Conservation (phyloP, 208 protist genomes). For the Wallacemonas collosoma region DNA sequence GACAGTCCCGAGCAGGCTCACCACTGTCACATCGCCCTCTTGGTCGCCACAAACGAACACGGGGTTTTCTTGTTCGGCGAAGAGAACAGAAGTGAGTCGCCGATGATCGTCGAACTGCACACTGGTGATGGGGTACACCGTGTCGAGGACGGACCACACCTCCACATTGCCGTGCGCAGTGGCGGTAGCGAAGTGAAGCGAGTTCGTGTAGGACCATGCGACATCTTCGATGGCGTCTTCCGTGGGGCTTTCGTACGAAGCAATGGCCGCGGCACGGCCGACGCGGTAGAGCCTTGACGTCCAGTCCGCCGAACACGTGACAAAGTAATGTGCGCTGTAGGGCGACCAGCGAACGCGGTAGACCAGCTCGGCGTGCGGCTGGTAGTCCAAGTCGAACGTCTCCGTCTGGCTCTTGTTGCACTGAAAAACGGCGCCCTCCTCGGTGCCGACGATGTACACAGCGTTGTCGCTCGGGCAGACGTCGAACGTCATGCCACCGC, state of each 20-base stretch:
- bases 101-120: conserved; percentile 73
- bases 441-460: conserved; percentile 95
- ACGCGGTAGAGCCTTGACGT: conserved; percentile 93
- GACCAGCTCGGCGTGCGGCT: conserved; percentile 92
- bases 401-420: conserved; percentile 96
- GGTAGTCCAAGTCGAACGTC: conserved; percentile 94
- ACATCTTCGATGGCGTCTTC: conserved; percentile 94
- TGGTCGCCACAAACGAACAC: conserved; percentile 91
- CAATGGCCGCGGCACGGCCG: conserved; percentile 50
- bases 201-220: conserved; percentile 90
- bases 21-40: conserved; percentile 88
- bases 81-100: conserved; percentile 78
- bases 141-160: conserved; percentile 77
- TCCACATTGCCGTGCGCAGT: conserved; percentile 87
- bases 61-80: conserved; percentile 83
- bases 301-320: conserved; percentile 97
- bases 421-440: conserved; percentile 96
- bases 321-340: conserved; percentile 89
- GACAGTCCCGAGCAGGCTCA: conserved; percentile 40
- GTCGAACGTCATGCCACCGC: conserved; percentile 94
- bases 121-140: conserved; percentile 69
- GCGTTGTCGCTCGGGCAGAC: conserved; percentile 88
- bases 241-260: conserved; percentile 85
- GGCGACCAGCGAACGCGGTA: conserved; percentile 95
- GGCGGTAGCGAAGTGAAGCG: conserved; percentile 92